Evolutionary conservation across 352 stramenopile genomes (phyloP).

Genomic region (Pythium monospermum): DNA sequence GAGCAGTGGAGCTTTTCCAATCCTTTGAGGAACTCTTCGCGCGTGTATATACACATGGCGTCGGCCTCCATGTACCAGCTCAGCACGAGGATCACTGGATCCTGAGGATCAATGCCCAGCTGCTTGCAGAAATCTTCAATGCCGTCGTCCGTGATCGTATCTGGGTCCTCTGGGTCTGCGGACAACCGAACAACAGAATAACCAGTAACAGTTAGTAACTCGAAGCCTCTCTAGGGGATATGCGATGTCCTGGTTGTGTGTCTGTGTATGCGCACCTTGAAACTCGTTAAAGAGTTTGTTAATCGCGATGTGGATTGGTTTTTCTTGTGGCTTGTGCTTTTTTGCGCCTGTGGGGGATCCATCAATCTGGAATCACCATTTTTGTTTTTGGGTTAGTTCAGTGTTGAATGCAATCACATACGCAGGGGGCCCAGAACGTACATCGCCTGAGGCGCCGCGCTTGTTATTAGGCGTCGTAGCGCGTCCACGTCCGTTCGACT

Average conservation of each 20-base stretch:
- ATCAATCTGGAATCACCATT: no score
- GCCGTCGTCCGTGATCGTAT: slow-evolving; percentile 75
- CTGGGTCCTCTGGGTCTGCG: slow-evolving; percentile 55
- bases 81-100: slow-evolving; percentile 75
- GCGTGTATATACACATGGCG: slow-evolving; percentile 76
- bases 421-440: no score
- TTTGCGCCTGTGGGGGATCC: slow-evolving; percentile 31
- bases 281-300: slow-evolving; percentile 58
- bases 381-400: no score
- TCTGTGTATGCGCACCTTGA: slow-evolving; percentile 44
- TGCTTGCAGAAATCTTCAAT: slow-evolving; percentile 71
- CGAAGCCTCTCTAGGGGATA: no score
- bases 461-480: slow-evolving; percentile 26
- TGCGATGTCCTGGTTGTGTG: no score
- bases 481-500: slow-evolving; percentile 10
- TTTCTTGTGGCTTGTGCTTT: slow-evolving; percentile 40
- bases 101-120: slow-evolving; percentile 66
- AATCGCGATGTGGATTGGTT: slow-evolving; percentile 35
- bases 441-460: slow-evolving; percentile 18
- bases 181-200: slow-evolving; percentile 10
- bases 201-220: not conserved
- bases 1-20: slow-evolving; percentile 65
- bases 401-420: no score
- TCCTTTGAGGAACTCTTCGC: slow-evolving; percentile 61
- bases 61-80: slow-evolving; percentile 76